phyloP scores from a whole-genome alignment of 768 basidiomycete genomes.

The Zangia roseola region DNA sequence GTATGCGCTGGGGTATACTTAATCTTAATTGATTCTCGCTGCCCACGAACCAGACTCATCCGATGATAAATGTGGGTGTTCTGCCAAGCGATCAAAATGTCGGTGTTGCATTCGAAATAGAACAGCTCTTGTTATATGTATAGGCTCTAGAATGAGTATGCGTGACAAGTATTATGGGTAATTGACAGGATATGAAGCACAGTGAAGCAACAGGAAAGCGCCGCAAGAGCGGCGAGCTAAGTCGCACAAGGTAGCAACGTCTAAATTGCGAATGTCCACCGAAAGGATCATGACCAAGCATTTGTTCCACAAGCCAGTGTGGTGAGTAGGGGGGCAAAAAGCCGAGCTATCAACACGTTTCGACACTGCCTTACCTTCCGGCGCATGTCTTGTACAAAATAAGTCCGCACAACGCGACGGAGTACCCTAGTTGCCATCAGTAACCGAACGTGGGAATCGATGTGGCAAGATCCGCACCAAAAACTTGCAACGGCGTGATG shows the following conservation, averaged over 20 bases:
- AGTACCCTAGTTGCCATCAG: slow-evolving; percentile 60
- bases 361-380: slow-evolving; percentile 42
- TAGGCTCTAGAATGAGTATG: slow-evolving; percentile 10
- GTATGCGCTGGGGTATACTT: no score
- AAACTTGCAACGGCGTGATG: slow-evolving; percentile 81
- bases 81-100: no score
- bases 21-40: no score
- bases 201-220: not conserved
- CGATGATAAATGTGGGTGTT: no score
- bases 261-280: not conserved
- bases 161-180: slow-evolving; percentile 1
- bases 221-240: not conserved
- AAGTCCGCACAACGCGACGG: slow-evolving; percentile 81
- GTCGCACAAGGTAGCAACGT: not conserved
- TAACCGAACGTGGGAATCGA: not conserved
- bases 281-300: not conserved
- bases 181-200: slow-evolving; percentile 1
- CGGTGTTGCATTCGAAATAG: no score
- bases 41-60: no score
- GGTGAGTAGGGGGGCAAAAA: not conserved
- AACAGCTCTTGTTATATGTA: not conserved
- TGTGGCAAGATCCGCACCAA: slow-evolving; percentile 50
- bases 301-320: not conserved
- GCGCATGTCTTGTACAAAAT: slow-evolving; percentile 81
- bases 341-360: not conserved